Evolutionary conservation across 2,329 filamentous ascomycete genomes (phyloP), one percentile per base, ranked within the genome.

Genomic region (Exophiala viscosa): DNA sequence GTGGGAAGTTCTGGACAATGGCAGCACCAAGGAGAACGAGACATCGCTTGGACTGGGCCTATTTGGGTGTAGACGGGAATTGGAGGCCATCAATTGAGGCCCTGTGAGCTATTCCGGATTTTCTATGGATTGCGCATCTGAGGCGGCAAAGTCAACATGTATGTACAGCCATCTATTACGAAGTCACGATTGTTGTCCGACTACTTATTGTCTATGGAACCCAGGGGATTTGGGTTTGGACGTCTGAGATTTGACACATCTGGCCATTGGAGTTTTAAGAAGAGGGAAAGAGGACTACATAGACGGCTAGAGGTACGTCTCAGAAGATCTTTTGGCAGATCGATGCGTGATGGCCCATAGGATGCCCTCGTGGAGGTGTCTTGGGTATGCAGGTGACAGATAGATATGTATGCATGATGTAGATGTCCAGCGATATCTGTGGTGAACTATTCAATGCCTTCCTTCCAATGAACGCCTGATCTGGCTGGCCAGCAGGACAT

Each of bases 1-100:
- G 33, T 64, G 60, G 60, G 61, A 64, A 46, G 45, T 64, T 23
- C 41, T 64, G 41, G 60, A 62, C 45, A 60, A 54, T 49, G 58
- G 60, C 18, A 60, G 60, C 32, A 53, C 53, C 14, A 60, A 56
- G 35, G 61, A 62, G 38, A 59, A 45, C 23, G 61, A 62, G 42
- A 57, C 57, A 20, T 52, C 57, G 42, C 46, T 63, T 20, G 60
- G 61, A 36, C 40, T 63, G 23, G 61, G 61, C 17, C 48, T 63
- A 31, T 63, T 63, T 52, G 54, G 54, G 28, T 58, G 60, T 7
- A 45, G 58, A 42, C 17, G n/a, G 10, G 28, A 23, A 20, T 43
- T 36, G 33, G 31, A 46, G 34, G 15, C 9, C 17, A 15, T 13
- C 20, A 31, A n/a, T 4, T 28, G 20, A 23, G 40, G 15, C 18